Evolutionary conservation across 176 grass and related monocot species (phyloP).

Genomic region (Tuctoria greenei): DNA sequence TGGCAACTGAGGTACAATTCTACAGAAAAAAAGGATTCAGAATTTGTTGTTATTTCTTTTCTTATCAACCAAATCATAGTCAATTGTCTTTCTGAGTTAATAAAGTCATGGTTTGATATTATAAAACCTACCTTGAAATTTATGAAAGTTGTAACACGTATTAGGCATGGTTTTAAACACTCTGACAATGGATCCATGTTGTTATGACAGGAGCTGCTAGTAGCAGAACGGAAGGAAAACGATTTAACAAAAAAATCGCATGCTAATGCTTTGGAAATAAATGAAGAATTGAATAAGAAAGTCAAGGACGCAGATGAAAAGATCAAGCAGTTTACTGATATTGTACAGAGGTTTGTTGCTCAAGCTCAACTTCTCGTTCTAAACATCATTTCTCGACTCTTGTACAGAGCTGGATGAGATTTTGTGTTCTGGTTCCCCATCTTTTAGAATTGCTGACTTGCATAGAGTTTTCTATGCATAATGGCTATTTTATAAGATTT

Average conservation of each 20-base stretch:
- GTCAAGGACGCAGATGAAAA: constrained; percentile 50
- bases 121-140: not conserved
- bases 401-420: constrained; percentile 15
- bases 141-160: not conserved
- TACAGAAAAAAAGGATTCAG: not conserved
- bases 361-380: constrained; percentile 23
- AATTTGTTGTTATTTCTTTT: not conserved
- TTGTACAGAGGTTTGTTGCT: constrained; percentile 54
- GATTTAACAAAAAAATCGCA: constrained; percentile 53
- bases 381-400: constrained; percentile 21
- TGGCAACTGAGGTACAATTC: not conserved
- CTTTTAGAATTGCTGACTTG: not conserved
- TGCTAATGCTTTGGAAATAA: constrained; percentile 50
- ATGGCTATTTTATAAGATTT: not conserved
- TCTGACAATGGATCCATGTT: constrained; percentile 18
- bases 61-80: constrained; percentile 4
- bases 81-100: constrained; percentile 17
- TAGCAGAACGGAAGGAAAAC: constrained; percentile 49
- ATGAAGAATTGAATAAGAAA: constrained; percentile 59
- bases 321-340: constrained; percentile 52
- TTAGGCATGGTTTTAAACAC: constrained; percentile 15
- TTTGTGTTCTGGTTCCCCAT: not conserved
- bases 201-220: constrained; percentile 54
- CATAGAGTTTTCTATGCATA: not conserved
- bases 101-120: not conserved